Percentiles rank a stretch among this genome's conserved stretches.
Conservation (phyloP, 2,329 filamentous ascomycete genomes). For the Pezicula neosporulosa region DNA sequence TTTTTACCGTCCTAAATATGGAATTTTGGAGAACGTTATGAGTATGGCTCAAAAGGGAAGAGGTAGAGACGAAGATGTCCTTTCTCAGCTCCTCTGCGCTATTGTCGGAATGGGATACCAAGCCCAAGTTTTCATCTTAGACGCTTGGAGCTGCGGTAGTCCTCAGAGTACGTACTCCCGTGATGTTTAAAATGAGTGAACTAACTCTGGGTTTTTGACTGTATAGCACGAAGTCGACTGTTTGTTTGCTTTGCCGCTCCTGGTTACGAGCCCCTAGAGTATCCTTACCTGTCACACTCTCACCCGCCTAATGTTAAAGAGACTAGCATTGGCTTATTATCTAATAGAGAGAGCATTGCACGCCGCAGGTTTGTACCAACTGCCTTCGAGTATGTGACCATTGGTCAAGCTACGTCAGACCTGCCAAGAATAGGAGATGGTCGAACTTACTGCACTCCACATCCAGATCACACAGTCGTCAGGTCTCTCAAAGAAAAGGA, state of each 20-base stretch:
- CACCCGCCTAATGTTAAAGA: slow-evolving; percentile 40
- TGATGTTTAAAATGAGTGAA: no score
- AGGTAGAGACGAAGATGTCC: slow-evolving; percentile 56
- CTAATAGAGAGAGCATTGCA: slow-evolving; percentile 59
- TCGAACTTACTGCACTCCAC: slow-evolving; percentile 56
- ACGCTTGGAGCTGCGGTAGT: slow-evolving; percentile 67
- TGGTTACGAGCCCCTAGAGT: slow-evolving; percentile 50
- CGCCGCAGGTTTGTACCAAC: slow-evolving; percentile 46
- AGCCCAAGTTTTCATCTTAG: slow-evolving; percentile 61
- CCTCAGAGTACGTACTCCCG: slow-evolving; percentile 40
- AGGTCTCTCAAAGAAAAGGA: slow-evolving; percentile 27
- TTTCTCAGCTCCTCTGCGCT: slow-evolving; percentile 69
- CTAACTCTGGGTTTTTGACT: no score
- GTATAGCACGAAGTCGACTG: slow-evolving; percentile 53
- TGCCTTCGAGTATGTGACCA: slow-evolving; percentile 56
- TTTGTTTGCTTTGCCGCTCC: slow-evolving; percentile 72
- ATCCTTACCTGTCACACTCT: slow-evolving; percentile 60
- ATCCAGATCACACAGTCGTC: slow-evolving; percentile 62
- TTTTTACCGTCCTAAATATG: slow-evolving; percentile 71
- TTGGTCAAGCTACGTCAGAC: slow-evolving; percentile 50
- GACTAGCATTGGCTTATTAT: slow-evolving; percentile 50
- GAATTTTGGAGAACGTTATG: slow-evolving; percentile 73
- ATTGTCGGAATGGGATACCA: slow-evolving; percentile 79
- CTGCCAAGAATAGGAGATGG: slow-evolving; percentile 62
- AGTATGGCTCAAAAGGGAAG: slow-evolving; percentile 50